Base-by-base conservation (phyloP, 2,329 filamentous ascomycete species). In the Trichoderma sp. region DNA sequence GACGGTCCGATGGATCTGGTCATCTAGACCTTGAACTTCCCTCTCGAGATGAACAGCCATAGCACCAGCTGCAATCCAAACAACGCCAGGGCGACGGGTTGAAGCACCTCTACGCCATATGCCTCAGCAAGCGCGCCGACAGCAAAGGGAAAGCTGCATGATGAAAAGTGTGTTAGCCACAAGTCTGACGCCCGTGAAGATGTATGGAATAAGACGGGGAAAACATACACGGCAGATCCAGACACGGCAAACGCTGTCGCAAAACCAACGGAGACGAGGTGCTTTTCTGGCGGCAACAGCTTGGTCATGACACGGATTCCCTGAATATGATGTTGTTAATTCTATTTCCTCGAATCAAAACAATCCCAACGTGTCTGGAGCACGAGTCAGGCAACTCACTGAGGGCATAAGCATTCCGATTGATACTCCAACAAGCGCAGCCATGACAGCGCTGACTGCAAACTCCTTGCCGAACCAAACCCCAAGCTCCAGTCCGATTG, bases 381-480 rank as follows among this genome's bases (percentile, higher is more conserved):
- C 11, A n/a, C 11, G 16, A 29, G 31, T 18, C 24, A 29, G 14
- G 14, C 21, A 59, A 71, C 75, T 76, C 21, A 76, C 68, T 12
- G 75, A 73, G 11, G 75, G 75, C 60, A 76, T 72, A 31, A 76
- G 73, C 68, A 76, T 76, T n/a, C 75, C 75, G 18, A 45, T 72
- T 12, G 75, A 76, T 8, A 73, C 24, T 5, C 75, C 75, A 33
- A 75, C 64, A 53, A 76, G 60, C 0, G 91, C 87, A 9, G 95
- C 91, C 7, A 93, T 91, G 2, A 96, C 87, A 0, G 93, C 92
- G 0, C 92, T 94, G 6, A 94, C 92, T 80, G 93, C 90, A 81
- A 95, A 94, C 72, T 92, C 89, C 0, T 94, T 93, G 0, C 96
- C 92, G 2, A 95, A 90, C 94, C 94, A 97, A 85, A 96, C 94